Evolutionary conservation across 2,329 filamentous ascomycete species (phyloP).

Genomic region (Zopfia rhizophila): DNA sequence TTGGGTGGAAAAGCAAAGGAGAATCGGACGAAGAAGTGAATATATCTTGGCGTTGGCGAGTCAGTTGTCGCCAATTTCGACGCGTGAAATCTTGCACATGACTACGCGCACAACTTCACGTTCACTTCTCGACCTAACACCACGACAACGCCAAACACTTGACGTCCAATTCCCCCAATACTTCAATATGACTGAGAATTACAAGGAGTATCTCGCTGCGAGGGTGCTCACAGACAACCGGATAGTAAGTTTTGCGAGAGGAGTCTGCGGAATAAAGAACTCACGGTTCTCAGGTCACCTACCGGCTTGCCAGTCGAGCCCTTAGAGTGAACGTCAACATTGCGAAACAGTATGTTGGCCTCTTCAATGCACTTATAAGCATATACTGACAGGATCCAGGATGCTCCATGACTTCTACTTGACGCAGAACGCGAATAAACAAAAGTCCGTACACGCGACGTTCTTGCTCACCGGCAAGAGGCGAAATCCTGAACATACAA

Average conservation of each 20-base stretch:
- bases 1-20: conserved; percentile 2
- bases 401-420: conserved; percentile 89
- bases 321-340: conserved; percentile 85
- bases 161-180: conserved; percentile 4
- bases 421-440: conserved; percentile 78
- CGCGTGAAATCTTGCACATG: conserved; percentile 35
- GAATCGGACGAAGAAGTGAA: too few species aligned
- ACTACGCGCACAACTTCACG: conserved; percentile 41
- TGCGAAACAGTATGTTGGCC: conserved; percentile 80
- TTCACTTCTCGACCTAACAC: conserved; percentile 13
- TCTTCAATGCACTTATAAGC: too few species aligned
- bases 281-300: conserved; percentile 74
- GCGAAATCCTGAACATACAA: conserved; percentile 46
- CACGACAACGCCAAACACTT: conserved; percentile 8
- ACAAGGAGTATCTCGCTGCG: conserved; percentile 77
- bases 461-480: conserved; percentile 84
- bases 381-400: conserved; percentile 58
- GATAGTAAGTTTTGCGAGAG: conserved; percentile 63
- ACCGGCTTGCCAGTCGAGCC: conserved; percentile 83
- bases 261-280: conserved; percentile 5
- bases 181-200: conserved; percentile 60
- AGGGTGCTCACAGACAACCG: conserved; percentile 80
- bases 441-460: conserved; percentile 85
- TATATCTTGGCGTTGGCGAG: conserved; percentile 32
- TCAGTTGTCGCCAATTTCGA: conserved; percentile 35